Evolutionary conservation across 768 basidiomycete species (phyloP), one percentile per base, ranked within the genome.

Genomic region (Termitomyces sp.): DNA sequence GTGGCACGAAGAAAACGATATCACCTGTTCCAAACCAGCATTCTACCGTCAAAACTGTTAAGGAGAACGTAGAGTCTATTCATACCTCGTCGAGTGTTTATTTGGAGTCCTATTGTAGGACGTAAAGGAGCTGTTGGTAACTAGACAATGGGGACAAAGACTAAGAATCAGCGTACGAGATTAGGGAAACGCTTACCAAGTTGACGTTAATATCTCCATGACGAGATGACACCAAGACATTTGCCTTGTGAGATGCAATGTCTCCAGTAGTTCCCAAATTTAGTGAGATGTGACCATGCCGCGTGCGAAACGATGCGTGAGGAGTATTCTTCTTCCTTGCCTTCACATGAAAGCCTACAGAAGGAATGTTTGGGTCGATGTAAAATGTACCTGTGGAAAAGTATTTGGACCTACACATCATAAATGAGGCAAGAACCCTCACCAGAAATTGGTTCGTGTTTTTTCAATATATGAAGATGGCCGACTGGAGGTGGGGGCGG

Each of bases 281-380:
- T 34, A 81, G 50, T 6, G 66, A 66, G 48, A 79, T 75, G 23
- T 65, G 58, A 7, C 73, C 78, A 40, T 72, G 69, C 37, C 73
- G 74, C 49, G 78, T 72, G 17, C 67, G 73, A 62, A 79, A 76
- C 42, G 74, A 76, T 11, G 73, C 75, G 59, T 76, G 69, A 7
- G 72, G 69, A 23, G 64, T 60, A 37, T 64, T 66, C 12, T 68
- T 66, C 42, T 68, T 70, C 54, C 62, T 58, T 40, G 64, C 57
- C 47, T 62, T 66, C n/a, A 55, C 28, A 37, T 59, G 44, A 34
- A 57, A 49, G 16, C 70, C 67, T 17, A 68, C 61, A 25, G 68
- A 65, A 41, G 72, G 68, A 21, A 65, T 60, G 21, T 61, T 61
- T 28, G 80, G 75, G 56, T 76, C 73, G 21, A 80, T 68, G 55